Evolutionary conservation across 192 early-diverging fungal genomes (phyloP).

Genomic region (Entophlyctis luteolus): DNA sequence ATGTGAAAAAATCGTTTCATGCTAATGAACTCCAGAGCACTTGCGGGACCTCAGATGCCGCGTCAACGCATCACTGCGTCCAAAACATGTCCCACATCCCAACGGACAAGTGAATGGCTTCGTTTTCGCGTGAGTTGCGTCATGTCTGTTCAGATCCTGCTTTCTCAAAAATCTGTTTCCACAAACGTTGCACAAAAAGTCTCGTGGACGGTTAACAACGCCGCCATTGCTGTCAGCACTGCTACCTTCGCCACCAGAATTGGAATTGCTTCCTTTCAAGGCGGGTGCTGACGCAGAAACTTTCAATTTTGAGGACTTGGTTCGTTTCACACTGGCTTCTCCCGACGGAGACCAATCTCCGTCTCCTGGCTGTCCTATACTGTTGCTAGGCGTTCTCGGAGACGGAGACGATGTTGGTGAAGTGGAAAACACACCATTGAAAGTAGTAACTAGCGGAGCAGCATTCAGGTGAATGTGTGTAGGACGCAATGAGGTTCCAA

Average conservation of each 20-base stretch:
- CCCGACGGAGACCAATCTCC: background rate
- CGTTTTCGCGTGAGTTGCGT: background rate
- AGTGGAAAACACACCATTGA: too few species aligned
- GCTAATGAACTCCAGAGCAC: slow-evolving; percentile 3
- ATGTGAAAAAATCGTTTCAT: too few species aligned
- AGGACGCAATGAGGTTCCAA: too few species aligned
- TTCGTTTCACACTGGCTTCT: background rate
- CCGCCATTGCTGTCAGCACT: background rate
- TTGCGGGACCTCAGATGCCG: slow-evolving; percentile 2
- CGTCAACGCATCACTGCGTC: slow-evolving; percentile 6
- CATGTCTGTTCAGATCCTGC: slow-evolving; percentile 9
- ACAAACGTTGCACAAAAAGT: background rate
- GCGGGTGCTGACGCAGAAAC: background rate
- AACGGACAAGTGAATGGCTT: slow-evolving; percentile 4
- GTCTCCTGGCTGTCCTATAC: background rate
- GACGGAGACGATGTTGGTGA: too few species aligned
- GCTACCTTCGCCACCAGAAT: background rate
- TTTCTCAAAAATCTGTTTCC: background rate
- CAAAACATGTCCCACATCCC: slow-evolving; percentile 15
- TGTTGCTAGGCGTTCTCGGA: background rate
- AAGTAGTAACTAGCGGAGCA: too few species aligned
- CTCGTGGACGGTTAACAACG: background rate
- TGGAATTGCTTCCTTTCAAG: background rate
- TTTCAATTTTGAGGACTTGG: background rate
- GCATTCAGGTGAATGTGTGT: too few species aligned